A percentile compares a stretch with the other conserved stretches of the same genome.
Evolutionary conservation across 495 filamentous ascomycete genomes (phyloP).

Genomic region (Xylaria castorea): DNA sequence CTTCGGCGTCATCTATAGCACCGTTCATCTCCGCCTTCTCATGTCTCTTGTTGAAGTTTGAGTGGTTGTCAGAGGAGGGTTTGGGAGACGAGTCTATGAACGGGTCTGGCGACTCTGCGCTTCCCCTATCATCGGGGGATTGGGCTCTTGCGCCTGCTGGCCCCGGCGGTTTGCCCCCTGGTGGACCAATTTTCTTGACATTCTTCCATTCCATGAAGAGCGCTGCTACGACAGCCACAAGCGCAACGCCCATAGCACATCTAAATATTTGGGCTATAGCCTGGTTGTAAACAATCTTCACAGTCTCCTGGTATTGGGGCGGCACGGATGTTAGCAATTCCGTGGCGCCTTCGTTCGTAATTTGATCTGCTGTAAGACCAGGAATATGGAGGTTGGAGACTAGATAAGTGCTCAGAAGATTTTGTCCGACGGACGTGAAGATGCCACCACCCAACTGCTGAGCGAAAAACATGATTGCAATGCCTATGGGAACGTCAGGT

Average conservation of each 20-base stretch:
- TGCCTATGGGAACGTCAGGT: slow-evolving; percentile 66
- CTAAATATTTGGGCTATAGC: slow-evolving; percentile 62
- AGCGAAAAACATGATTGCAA: slow-evolving; percentile 69
- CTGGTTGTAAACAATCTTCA: slow-evolving; percentile 64
- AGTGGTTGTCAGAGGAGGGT: background rate
- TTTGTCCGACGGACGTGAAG: slow-evolving; percentile 69
- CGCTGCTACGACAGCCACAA: slow-evolving; percentile 56
- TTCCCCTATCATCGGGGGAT: background rate
- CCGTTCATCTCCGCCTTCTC: slow-evolving; percentile 1
- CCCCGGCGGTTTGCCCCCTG: slow-evolving; percentile 8
- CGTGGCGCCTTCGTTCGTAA: slow-evolving; percentile 65
- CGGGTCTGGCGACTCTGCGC: slow-evolving; percentile 1
- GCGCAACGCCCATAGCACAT: slow-evolving; percentile 59
- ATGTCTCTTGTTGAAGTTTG: background rate
- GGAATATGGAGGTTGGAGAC: slow-evolving; percentile 56
- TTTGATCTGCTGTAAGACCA: slow-evolving; percentile 51
- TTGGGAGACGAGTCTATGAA: slow-evolving; percentile 24
- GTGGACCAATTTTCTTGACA: slow-evolving; percentile 54
- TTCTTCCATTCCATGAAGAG: slow-evolving; percentile 68
- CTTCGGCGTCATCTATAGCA: slow-evolving; percentile 1
- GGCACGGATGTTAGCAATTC: slow-evolving; percentile 55
- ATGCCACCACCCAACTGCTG: slow-evolving; percentile 72
- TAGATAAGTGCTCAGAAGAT: slow-evolving; percentile 67
- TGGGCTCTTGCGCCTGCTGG: slow-evolving; percentile 5
- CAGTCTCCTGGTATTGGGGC: slow-evolving; percentile 43